Base-by-base conservation (phyloP, 2,329 filamentous ascomycete genomes). In the Arthrinium puccinioides region DNA sequence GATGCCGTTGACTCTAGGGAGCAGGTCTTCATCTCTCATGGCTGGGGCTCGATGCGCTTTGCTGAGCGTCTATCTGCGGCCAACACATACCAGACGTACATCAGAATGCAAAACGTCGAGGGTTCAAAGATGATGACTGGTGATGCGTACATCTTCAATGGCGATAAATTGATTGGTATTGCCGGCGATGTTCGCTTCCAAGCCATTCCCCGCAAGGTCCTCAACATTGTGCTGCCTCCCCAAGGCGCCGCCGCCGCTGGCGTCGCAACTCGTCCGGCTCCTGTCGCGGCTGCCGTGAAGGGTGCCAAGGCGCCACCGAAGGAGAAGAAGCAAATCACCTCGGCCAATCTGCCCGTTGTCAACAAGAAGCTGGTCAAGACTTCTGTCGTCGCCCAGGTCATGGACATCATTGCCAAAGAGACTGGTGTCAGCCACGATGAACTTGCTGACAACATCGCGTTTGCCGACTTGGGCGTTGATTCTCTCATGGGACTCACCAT, bases 151-250 rank as follows among this genome's bases (percentile, higher is more conserved):
- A 56, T 76, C 44, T 73, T 76, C 39, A 69, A 76, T 19, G 65
- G 67, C 26, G 69, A 72, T 23, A 60, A 53, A 36, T 60, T 74
- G 25, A 66, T 74, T 3, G 70, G 66, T 28, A 52, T 72, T 8
- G 53, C 59, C 23, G 62, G 68, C 36, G 76, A 79, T 34, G 68
- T 84, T 47, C 79, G 78, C 59, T 84, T 84, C 65, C 74, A 77
- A 54, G 69, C 74, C 47, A 80, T 83, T 37, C 79, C 80, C 24
- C 78, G 81, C 49, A 73, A 74, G 49, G 67, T 80, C 18, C 66
- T 84, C 42, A 81, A 82, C 63, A 71, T 78, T 48, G 72, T 85
- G 56, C 62, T 85, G 44, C 79, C 81, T 38, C 79, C 79, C 2
- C 65, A 69, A 20, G 74, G 73, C 32, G 67, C 68, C 43, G 61